Conservation (phyloP, 371 early-diverging fungal genomes). For the Chytridium lagenaria region DNA sequence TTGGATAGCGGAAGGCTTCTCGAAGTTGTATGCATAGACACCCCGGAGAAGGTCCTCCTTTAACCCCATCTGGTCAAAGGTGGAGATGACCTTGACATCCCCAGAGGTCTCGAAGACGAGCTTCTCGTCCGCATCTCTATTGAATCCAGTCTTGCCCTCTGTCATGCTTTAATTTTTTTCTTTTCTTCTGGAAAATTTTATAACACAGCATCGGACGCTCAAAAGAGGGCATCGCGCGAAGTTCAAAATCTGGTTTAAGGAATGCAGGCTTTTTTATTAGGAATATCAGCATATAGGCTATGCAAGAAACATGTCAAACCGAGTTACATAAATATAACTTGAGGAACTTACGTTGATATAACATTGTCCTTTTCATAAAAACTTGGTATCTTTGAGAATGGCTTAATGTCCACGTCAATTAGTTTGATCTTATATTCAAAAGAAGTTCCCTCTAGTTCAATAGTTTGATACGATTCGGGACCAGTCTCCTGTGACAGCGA, state of each 20-base stretch:
- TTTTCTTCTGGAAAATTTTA: neutral
- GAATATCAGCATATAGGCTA: no score
- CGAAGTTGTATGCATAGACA: conserved; percentile 68
- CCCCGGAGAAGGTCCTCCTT: conserved; percentile 64
- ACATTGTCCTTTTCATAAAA: conserved; percentile 25
- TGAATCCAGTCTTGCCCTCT: neutral
- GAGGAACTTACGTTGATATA: conserved; percentile 12
- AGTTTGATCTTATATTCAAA: conserved; percentile 28
- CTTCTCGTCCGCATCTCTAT: conserved; percentile 28
- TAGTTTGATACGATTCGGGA: no score
- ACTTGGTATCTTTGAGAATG: conserved; percentile 15
- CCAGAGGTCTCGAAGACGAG: conserved; percentile 48
- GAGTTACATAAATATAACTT: no score
- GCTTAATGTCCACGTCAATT: conserved; percentile 36
- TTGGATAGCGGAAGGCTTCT: conserved; percentile 97
- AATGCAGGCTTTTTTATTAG: neutral
- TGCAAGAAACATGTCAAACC: no score
- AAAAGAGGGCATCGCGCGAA: neutral
- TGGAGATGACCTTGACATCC: conserved; percentile 54
- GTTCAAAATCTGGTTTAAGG: neutral
- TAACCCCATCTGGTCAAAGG: conserved; percentile 63
- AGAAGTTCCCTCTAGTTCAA: neutral
- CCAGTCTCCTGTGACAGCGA: no score
- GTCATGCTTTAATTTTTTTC: neutral
- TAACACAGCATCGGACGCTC: neutral